phyloP scores from a whole-genome alignment of 257 asterid species.

The Plantago major region DNA sequence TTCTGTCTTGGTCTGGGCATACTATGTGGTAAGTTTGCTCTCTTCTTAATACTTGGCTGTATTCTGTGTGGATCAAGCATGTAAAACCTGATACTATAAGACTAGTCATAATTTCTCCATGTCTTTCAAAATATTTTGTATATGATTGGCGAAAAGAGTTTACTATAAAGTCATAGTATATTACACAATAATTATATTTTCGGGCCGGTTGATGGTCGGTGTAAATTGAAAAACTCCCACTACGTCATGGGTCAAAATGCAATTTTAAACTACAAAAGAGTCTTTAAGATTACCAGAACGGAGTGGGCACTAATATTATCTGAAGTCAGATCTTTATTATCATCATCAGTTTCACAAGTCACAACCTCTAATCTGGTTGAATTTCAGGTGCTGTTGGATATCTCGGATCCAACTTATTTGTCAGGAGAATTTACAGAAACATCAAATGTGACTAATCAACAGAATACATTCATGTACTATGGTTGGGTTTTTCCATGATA shows the following conservation, averaged over 20 bases:
- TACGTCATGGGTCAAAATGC: too few species aligned
- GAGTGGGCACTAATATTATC: too few species aligned
- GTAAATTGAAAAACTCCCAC: too few species aligned
- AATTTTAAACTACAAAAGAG: too few species aligned
- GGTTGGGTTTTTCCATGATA: conserved; percentile 24
- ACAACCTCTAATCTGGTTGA: conserved; percentile 1
- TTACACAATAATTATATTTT: too few species aligned
- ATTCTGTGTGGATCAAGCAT: neutral
- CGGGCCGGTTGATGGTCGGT: too few species aligned
- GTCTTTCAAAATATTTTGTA: too few species aligned
- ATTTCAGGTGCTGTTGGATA: conserved; percentile 91
- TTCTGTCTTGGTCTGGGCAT: conserved; percentile 69
- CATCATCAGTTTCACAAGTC: neutral
- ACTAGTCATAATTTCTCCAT: too few species aligned
- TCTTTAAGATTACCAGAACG: too few species aligned
- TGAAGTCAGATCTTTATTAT: neutral
- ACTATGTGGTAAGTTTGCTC: conserved; percentile 62
- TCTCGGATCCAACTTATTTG: conserved; percentile 87
- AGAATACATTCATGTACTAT: conserved; percentile 17
- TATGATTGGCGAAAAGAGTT: too few species aligned
- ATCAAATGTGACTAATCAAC: conserved; percentile 73
- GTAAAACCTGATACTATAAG: neutral
- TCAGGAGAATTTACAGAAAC: conserved; percentile 92
- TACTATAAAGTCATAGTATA: too few species aligned
- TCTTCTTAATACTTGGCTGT: neutral